A percentile compares a stretch with the other conserved stretches of the same genome.
Conservation (phyloP, 306 rosid genomes). For the Vicia villosa region DNA sequence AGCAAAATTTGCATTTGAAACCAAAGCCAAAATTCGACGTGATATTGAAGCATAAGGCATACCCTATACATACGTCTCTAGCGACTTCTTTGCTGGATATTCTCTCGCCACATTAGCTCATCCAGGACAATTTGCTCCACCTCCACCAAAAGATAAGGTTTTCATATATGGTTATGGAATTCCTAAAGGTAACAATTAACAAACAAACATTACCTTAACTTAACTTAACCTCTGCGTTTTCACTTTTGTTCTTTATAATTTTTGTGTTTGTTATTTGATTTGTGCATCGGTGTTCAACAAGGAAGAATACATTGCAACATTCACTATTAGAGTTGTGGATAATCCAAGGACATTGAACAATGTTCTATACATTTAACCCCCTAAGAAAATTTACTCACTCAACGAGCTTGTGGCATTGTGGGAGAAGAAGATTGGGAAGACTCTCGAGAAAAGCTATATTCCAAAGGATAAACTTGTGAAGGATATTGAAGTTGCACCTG, state of each 20-base stretch:
- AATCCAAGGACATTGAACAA: constrained; percentile 87
- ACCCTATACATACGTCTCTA: constrained; percentile 65
- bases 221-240: too few species aligned
- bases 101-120: constrained; percentile 72
- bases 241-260: background rate
- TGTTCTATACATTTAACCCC: constrained; percentile 70
- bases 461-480: constrained; percentile 76
- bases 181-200: constrained; percentile 55
- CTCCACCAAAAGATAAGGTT: constrained; percentile 82
- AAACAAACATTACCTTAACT: too few species aligned
- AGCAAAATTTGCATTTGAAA: constrained; percentile 73
- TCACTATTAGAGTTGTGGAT: constrained; percentile 81
- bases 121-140: constrained; percentile 53
- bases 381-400: constrained; percentile 68
- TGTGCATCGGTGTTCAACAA: constrained; percentile 65
- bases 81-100: constrained; percentile 67
- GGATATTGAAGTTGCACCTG: constrained; percentile 68
- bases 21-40: constrained; percentile 78
- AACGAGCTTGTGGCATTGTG: constrained; percentile 78
- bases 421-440: constrained; percentile 88
- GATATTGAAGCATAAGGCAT: constrained; percentile 64
- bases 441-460: constrained; percentile 60
- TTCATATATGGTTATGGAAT: constrained; percentile 69
- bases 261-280: background rate
- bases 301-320: constrained; percentile 82